phyloP scores from a whole-genome alignment of 2,329 filamentous ascomycete species.

The Biscogniauxia marginata region DNA sequence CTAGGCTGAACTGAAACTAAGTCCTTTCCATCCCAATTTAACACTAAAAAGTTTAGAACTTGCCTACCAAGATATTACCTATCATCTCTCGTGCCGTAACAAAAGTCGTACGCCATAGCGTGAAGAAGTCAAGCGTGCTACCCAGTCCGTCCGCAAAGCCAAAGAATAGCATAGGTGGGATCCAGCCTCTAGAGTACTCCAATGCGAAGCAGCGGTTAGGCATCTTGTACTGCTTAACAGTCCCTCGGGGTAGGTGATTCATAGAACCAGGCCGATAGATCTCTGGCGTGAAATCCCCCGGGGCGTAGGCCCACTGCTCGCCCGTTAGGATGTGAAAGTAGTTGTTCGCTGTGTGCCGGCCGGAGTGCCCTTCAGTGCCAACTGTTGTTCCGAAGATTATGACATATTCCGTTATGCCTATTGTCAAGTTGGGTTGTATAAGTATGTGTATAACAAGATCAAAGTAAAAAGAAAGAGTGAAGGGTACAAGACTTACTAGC shows the following conservation, averaged over 20 bases:
- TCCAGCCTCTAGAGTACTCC: constrained; percentile 85
- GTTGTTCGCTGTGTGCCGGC: constrained; percentile 88
- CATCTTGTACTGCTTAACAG: constrained; percentile 83
- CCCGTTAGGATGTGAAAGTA: constrained; percentile 90
- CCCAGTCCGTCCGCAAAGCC: constrained; percentile 79
- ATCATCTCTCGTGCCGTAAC: constrained; percentile 78
- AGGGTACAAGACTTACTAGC: constrained; percentile 57
- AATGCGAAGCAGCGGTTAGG: constrained; percentile 73
- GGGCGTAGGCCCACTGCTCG: constrained; percentile 72
- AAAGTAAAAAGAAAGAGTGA: background rate
- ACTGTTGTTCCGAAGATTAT: constrained; percentile 84
- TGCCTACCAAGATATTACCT: constrained; percentile 65
- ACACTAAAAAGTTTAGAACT: constrained; percentile 54
- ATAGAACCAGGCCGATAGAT: constrained; percentile 67
- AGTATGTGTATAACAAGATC: background rate
- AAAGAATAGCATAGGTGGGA: constrained; percentile 89
- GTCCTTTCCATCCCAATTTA: too few relatives aligned
- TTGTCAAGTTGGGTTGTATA: constrained; percentile 23
- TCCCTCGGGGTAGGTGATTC: constrained; percentile 69
- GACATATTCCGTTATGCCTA: constrained; percentile 78
- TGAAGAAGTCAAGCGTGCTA: constrained; percentile 82
- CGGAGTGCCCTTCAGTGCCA: constrained; percentile 84
- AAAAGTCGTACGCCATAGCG: constrained; percentile 71
- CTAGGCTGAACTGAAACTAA: too few relatives aligned
- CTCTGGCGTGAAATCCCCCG: constrained; percentile 65